A percentile compares a stretch with the other conserved stretches of the same genome.
Evolutionary conservation across 805 yeast species (phyloP).

Genomic region (Millerozyma miso): DNA sequence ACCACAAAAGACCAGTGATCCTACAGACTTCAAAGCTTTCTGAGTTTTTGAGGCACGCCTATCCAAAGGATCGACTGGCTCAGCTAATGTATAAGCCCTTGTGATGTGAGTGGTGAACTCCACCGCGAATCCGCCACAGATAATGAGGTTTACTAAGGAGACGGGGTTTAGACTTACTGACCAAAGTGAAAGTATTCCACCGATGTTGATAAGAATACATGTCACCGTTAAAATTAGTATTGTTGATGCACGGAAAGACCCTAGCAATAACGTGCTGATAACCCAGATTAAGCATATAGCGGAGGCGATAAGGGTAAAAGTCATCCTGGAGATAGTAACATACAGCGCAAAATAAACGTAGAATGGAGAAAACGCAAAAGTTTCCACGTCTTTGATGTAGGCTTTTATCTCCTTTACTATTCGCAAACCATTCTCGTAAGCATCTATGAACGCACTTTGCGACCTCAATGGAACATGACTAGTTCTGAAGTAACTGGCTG

Average conservation of each 20-base stretch:
- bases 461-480: conserved; percentile 77
- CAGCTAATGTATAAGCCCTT: conserved; percentile 59
- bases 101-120: conserved; percentile 90
- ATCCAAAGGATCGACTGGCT: conserved; percentile 5
- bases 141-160: conserved; percentile 80
- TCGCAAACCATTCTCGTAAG: conserved; percentile 67
- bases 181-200: conserved; percentile 76
- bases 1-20: conserved; percentile 87
- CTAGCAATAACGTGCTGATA: conserved; percentile 56
- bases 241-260: conserved; percentile 58
- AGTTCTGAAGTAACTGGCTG: conserved; percentile 70
- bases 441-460: conserved; percentile 78
- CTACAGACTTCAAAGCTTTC: conserved; percentile 71
- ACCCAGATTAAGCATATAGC: conserved; percentile 54
- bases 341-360: conserved; percentile 93
- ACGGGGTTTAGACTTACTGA: conserved; percentile 82
- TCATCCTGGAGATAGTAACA: conserved; percentile 53
- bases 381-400: conserved; percentile 39
- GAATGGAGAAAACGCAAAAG: conserved; percentile 91
- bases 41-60: conserved; percentile 32
- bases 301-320: conserved; percentile 48
- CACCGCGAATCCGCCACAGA: conserved; percentile 90
- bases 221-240: conserved; percentile 55
- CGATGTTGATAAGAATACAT: conserved; percentile 66
- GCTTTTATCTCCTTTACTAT: conserved; percentile 53